These are phyloP conservation scores for Tricholoma hemisulphureum DNA, from an alignment of 768 basidiomycete species.

Conservation along the genomic window DNA sequence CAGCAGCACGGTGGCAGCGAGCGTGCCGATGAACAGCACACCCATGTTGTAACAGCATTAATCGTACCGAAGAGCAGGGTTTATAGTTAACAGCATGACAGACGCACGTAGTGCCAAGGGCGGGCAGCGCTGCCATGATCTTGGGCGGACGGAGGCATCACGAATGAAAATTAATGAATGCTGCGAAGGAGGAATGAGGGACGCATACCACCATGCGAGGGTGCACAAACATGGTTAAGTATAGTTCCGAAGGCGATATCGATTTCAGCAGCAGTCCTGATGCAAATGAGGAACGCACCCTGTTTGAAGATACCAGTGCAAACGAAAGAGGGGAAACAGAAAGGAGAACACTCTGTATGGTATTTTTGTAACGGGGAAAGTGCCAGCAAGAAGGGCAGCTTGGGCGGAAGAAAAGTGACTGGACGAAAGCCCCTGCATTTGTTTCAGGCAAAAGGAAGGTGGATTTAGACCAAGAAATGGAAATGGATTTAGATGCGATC, in stretches of 20 bases:
- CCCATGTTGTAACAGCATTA: no score
- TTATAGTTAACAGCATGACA: no score
- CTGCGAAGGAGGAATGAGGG: background rate
- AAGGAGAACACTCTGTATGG: slow-evolving; percentile 77
- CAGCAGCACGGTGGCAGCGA: no score
- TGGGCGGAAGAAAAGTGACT: slow-evolving; percentile 51
- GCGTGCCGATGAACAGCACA: no score
- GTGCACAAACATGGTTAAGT: no score
- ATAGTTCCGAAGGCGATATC: slow-evolving; percentile 51
- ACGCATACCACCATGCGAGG: no score
- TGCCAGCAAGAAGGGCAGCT: slow-evolving; percentile 18
- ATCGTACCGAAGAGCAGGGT: no score
- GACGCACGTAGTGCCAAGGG: no score
- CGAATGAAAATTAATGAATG: no score
- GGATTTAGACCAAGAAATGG: slow-evolving; percentile 43
- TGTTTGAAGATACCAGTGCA: slow-evolving; percentile 76
- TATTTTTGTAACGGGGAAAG: slow-evolving; percentile 66
- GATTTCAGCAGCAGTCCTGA: slow-evolving; percentile 56
- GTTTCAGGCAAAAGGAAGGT: slow-evolving; percentile 56
- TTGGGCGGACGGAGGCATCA: no score
- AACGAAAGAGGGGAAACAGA: slow-evolving; percentile 60
- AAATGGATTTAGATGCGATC: slow-evolving; percentile 24
- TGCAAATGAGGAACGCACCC: slow-evolving; percentile 66
- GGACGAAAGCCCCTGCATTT: slow-evolving; percentile 78
- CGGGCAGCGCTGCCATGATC: no score